These are phyloP conservation scores for Neonectria faginata DNA, from an alignment of 2,329 filamentous ascomycete species.

Conservation along the genomic window DNA sequence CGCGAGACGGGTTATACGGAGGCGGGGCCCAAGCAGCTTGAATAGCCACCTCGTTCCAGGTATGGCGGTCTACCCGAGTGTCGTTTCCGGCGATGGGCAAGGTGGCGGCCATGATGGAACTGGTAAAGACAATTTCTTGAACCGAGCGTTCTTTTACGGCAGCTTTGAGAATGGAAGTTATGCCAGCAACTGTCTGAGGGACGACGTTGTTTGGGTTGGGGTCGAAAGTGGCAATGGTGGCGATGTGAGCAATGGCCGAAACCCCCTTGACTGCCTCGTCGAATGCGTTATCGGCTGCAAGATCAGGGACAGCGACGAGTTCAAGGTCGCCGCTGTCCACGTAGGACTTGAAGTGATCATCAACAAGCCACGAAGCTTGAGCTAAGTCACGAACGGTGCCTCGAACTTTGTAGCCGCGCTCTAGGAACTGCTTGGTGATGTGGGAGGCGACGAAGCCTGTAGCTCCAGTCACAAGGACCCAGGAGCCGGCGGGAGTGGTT, in stretches of 20 bases:
- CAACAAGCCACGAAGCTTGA: slow-evolving; percentile 50
- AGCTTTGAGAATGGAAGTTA: slow-evolving; percentile 54
- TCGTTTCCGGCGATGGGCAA: slow-evolving; percentile 16
- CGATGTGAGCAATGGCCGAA: slow-evolving; percentile 59
- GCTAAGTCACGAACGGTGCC: slow-evolving; percentile 56
- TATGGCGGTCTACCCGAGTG: slow-evolving; percentile 35
- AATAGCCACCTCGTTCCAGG: slow-evolving; percentile 49
- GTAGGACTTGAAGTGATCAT: slow-evolving; percentile 47
- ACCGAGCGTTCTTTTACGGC: slow-evolving; percentile 54
- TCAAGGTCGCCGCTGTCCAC: slow-evolving; percentile 50
- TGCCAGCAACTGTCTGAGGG: slow-evolving; percentile 51
- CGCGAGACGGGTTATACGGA: slow-evolving; percentile 36
- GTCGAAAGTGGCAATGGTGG: slow-evolving; percentile 54
- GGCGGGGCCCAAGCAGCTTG: slow-evolving; percentile 47
- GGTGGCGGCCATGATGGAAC: slow-evolving; percentile 36
- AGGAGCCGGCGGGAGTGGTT: slow-evolving; percentile 45
- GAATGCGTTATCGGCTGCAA: slow-evolving; percentile 53
- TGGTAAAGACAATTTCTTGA: slow-evolving; percentile 49
- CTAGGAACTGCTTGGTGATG: slow-evolving; percentile 54
- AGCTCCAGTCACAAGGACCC: slow-evolving; percentile 59
- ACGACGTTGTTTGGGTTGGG: slow-evolving; percentile 58
- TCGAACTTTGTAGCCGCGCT: slow-evolving; percentile 56
- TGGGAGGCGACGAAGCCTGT: slow-evolving; percentile 60
- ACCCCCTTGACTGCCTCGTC: slow-evolving; percentile 49
- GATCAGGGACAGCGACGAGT: slow-evolving; percentile 52